These are phyloP conservation scores for Betula pendula DNA, from an alignment of 306 rosid species.

Conservation along the genomic window DNA sequence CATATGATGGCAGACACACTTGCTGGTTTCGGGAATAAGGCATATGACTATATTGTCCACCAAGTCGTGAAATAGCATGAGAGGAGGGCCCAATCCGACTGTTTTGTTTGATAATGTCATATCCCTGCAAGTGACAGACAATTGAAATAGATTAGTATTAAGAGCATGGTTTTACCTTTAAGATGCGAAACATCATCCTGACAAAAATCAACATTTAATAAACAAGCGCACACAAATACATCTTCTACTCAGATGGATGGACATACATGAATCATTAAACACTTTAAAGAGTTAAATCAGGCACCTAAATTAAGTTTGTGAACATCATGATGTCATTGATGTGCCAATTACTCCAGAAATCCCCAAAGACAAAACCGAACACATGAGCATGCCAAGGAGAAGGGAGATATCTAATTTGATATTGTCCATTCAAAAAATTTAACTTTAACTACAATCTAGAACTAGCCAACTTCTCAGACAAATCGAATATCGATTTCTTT, in stretches of 20 bases:
- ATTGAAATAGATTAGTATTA: conserved; percentile 10
- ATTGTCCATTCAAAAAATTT: neutral
- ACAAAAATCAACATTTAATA: neutral
- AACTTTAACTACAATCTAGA: neutral
- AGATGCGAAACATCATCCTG: neutral
- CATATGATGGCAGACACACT: conserved; percentile 28
- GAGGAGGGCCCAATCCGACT: conserved; percentile 33
- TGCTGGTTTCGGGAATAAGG: conserved; percentile 40
- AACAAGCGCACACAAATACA: neutral
- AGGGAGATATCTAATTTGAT: neutral
- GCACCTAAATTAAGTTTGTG: neutral
- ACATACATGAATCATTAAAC: neutral
- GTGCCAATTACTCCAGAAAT: neutral
- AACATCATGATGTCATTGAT: conserved; percentile 9
- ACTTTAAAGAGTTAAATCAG: neutral
- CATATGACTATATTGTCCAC: conserved; percentile 42
- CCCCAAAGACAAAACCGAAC: neutral
- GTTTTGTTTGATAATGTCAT: conserved; percentile 38
- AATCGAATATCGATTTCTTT: neutral
- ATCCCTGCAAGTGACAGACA: conserved; percentile 45
- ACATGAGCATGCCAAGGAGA: neutral
- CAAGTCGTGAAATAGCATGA: conserved; percentile 29
- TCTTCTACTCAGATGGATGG: neutral
- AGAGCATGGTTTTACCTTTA: conserved; percentile 1
- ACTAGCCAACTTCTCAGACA: neutral